Base-by-base conservation (phyloP, 2,329 filamentous ascomycete genomes). In the Orbilia ellipsospora region DNA sequence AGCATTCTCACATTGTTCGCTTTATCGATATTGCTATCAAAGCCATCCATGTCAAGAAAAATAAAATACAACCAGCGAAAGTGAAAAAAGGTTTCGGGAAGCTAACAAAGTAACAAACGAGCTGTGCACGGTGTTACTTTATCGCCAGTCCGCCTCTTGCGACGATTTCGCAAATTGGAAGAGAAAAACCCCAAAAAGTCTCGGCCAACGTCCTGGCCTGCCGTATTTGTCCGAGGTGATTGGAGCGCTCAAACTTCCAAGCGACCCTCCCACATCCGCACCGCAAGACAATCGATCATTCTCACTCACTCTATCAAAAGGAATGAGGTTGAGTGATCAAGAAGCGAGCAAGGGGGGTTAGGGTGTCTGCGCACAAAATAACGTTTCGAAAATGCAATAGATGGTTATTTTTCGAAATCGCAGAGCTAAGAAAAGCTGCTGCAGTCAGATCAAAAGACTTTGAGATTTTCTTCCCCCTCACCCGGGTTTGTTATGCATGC, bases 21-120 rank as follows among this genome's bases (percentile, higher is more conserved):
- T 54, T 65, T 69, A 73, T 73, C 68, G 68, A 73, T 73, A 73
- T 73, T 60, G 61, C 61, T 66, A 61, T 73, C 48, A 40, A 73
- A 50, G 51, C 40, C 15, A 73, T 67, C 68, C 68, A 66, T 65
- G 56, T 66, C 50, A 66, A 18, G 18, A 51, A 45, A 55, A 55
- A 15, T 55, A n/a, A 23, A 23, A 23, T 23, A 2, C 23, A 23
- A 23, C 4, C 23, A 23, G 2, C 23, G 23, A 23, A 23, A 23
- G 23, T 23, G 23, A 23, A 23, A 23, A 23, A 23, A 23, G 23
- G 23, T 23, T 4, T 48, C 31, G 60, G 54, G 55, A 31, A 73
- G 31, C 31, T 36, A 36, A 36, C 31, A 36, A 36, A 36, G 10
- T 36, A 36, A 36, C 31, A 36, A 36, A 36, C 31, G 31, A 36